Conservation (phyloP, 331 rosid genomes). For the Spiraea crenata region DNA sequence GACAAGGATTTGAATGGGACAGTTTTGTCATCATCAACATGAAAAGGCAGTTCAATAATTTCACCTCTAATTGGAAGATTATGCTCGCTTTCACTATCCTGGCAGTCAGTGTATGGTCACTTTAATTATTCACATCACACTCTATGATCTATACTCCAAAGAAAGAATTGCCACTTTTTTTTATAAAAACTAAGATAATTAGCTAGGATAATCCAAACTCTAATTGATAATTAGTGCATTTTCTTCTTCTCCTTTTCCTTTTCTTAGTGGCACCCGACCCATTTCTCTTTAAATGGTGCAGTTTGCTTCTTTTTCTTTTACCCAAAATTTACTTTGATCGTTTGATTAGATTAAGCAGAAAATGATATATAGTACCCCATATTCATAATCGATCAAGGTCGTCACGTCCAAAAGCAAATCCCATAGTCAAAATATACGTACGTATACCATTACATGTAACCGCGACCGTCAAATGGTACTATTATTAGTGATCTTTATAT, state of each 20-base stretch:
- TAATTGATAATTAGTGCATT: background rate
- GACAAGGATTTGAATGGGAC: background rate
- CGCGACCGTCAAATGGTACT: no score
- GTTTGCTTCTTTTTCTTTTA: background rate
- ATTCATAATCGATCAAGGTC: no score
- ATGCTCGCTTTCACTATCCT: background rate
- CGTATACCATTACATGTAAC: no score
- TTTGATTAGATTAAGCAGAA: background rate
- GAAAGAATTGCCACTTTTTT: no score
- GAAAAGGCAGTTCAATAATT: constrained; percentile 21
- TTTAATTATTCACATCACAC: constrained; percentile 11
- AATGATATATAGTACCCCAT: background rate
- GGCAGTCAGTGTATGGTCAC: background rate
- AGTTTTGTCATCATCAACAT: constrained; percentile 6
- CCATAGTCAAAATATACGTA: no score
- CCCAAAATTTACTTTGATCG: background rate
- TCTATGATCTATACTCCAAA: background rate
- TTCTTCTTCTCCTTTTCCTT: background rate
- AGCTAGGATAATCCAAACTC: background rate
- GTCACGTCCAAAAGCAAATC: no score
- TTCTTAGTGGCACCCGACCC: background rate
- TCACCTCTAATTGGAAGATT: constrained; percentile 9
- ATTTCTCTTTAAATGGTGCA: background rate
- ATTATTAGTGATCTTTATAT: no score
- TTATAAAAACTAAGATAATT: no score